phyloP scores from a whole-genome alignment of 2,329 filamentous ascomycete genomes.

The Xylogone sp. region DNA sequence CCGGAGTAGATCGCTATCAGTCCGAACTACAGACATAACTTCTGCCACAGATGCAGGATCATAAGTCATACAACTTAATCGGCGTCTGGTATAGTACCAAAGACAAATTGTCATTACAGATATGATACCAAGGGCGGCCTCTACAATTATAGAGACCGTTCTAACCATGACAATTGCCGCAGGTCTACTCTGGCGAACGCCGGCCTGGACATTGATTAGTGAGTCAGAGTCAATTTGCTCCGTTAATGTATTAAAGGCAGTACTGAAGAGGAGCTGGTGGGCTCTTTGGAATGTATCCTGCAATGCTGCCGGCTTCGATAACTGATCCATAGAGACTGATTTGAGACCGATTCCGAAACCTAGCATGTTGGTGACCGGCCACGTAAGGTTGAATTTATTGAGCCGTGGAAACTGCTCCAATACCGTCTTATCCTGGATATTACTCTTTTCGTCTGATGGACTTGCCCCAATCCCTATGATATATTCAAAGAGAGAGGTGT shows the following conservation, averaged over 20 bases:
- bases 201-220: not conserved
- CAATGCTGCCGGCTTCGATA: constrained; percentile 30
- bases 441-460: constrained; percentile 1
- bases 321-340: constrained; percentile 23
- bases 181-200: constrained; percentile 1
- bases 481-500: constrained; percentile 35
- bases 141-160: constrained; percentile 22
- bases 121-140: constrained; percentile 19
- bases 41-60: constrained; percentile 26
- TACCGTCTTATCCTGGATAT: constrained; percentile 13
- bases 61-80: constrained; percentile 14
- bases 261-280: constrained; percentile 38
- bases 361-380: constrained; percentile 29
- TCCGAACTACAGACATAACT: constrained; percentile 18
- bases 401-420: constrained; percentile 18
- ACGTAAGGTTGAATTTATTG: constrained; percentile 17
- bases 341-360: constrained; percentile 32
- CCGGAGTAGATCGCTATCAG: not conserved
- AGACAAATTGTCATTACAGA: constrained; percentile 11
- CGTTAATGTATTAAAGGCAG: constrained; percentile 19
- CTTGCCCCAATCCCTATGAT: constrained; percentile 22
- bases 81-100: constrained; percentile 13
- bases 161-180: constrained; percentile 18
- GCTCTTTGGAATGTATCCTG: constrained; percentile 32
- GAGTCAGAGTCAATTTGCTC: not conserved